Conservation (phyloP, 768 basidiomycete genomes). For the Rubroboletus satanas region DNA sequence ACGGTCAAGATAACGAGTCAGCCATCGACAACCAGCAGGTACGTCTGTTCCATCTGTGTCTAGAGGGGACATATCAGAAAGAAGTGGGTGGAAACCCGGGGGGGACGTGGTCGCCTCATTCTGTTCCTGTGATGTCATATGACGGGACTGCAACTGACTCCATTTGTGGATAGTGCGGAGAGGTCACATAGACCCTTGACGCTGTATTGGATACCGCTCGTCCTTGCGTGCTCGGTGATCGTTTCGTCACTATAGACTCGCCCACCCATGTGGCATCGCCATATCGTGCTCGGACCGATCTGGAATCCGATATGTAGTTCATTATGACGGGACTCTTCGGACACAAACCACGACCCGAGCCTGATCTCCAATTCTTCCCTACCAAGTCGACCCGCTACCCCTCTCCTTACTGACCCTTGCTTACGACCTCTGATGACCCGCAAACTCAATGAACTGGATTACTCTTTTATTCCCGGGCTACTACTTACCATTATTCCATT, state of each 20-base stretch:
- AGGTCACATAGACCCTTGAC: constrained; percentile 7
- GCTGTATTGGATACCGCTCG: constrained; percentile 13
- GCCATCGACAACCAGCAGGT: constrained; percentile 31
- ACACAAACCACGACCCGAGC: not conserved
- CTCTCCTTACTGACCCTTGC: not conserved
- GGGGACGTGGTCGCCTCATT: not conserved
- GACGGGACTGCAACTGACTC: not conserved
- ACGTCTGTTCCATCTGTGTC: not conserved
- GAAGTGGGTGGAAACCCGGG: not conserved
- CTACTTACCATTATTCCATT: not conserved
- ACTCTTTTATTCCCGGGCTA: too few species aligned
- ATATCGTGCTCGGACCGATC: not conserved
- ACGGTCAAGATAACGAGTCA: constrained; percentile 58
- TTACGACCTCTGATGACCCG: not conserved
- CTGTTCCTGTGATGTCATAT: not conserved
- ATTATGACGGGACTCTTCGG: not conserved
- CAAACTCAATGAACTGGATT: not conserved
- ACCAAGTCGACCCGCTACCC: not conserved
- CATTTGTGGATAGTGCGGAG: constrained; percentile 11
- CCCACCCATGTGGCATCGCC: not conserved
- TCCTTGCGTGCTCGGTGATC: constrained; percentile 9
- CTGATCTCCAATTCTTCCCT: not conserved
- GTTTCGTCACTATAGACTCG: constrained; percentile 11
- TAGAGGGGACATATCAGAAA: not conserved
- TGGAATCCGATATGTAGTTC: not conserved